Conservation (phyloP, 1,139 yeast genomes). For the Pichia sp. region DNA sequence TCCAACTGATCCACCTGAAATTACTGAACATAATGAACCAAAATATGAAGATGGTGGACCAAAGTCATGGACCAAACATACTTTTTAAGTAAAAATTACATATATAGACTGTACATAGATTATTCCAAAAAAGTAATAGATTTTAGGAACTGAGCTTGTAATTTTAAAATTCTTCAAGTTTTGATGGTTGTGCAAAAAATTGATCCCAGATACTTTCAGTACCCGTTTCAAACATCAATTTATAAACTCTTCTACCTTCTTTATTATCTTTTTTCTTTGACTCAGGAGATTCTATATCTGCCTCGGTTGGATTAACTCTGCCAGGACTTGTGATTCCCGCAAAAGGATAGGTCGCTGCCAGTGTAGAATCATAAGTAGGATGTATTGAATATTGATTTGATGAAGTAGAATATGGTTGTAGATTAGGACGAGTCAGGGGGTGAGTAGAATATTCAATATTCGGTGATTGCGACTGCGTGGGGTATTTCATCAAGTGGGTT, state of each 20-base stretch:
- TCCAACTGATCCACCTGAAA: not conserved
- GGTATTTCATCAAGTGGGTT: no score
- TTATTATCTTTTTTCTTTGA: conserved; percentile 1
- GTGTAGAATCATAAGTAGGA: not conserved
- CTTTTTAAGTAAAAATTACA: not conserved
- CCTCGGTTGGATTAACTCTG: not conserved
- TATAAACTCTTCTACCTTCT: conserved; percentile 53
- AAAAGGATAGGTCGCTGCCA: not conserved
- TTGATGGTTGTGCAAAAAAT: conserved; percentile 42
- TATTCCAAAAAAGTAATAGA: not conserved
- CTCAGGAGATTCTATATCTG: not conserved
- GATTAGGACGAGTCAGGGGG: no score
- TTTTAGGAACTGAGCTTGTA: not conserved
- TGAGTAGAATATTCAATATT: no score
- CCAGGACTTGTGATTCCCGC: not conserved
- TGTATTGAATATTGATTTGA: not conserved
- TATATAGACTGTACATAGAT: not conserved
- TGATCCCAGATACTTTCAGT: conserved; percentile 75
- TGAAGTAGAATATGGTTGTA: no score
- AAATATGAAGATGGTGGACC: conserved; percentile 2
- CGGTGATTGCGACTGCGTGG: no score
- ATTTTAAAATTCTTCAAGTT: conserved; percentile 6
- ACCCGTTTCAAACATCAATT: conserved; percentile 60
- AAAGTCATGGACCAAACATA: conserved; percentile 12
- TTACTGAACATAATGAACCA: not conserved